Conservation (phyloP, 106 monocot genomes). For the Dactylorhiza incarnata region DNA sequence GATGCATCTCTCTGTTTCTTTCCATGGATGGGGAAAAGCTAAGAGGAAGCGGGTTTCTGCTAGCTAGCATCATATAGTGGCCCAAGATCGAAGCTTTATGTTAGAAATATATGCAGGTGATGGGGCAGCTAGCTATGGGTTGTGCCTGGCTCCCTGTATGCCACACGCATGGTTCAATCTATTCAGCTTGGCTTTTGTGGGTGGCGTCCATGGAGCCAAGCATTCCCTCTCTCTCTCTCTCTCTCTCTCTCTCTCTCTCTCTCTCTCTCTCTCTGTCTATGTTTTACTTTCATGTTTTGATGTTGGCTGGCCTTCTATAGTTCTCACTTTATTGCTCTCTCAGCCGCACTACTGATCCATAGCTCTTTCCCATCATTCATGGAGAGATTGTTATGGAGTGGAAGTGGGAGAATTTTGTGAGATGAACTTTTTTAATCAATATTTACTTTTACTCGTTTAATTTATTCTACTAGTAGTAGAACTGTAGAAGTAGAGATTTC, state of each 20-base stretch:
- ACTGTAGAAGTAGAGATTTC: too few relatives aligned
- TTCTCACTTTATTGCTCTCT: too few relatives aligned
- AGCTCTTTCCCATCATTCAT: too few relatives aligned
- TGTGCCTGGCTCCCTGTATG: slow-evolving; percentile 18
- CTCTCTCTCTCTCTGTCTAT: slow-evolving; percentile 3
- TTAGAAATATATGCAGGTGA: not conserved
- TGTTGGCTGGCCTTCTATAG: too few relatives aligned
- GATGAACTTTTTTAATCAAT: too few relatives aligned
- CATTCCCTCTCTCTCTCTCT: not conserved
- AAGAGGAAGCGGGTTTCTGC: too few relatives aligned
- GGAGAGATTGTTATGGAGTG: too few relatives aligned
- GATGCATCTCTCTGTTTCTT: not conserved
- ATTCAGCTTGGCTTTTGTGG: not conserved
- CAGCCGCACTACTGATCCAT: too few relatives aligned
- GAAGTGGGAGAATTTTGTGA: too few relatives aligned
- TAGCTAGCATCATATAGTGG: too few relatives aligned
- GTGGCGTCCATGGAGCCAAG: slow-evolving; percentile 15
- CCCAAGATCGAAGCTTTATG: not conserved
- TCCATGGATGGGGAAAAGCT: not conserved
- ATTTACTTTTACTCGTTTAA: too few relatives aligned
- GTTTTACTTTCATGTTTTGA: not conserved
- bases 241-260: not conserved
- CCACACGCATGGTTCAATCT: slow-evolving; percentile 9
- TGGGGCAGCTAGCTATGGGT: not conserved
- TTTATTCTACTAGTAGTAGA: too few relatives aligned